Evolutionary conservation across 2,329 filamentous ascomycete genomes (phyloP).

Genomic region (Biscogniauxia mediterranea): DNA sequence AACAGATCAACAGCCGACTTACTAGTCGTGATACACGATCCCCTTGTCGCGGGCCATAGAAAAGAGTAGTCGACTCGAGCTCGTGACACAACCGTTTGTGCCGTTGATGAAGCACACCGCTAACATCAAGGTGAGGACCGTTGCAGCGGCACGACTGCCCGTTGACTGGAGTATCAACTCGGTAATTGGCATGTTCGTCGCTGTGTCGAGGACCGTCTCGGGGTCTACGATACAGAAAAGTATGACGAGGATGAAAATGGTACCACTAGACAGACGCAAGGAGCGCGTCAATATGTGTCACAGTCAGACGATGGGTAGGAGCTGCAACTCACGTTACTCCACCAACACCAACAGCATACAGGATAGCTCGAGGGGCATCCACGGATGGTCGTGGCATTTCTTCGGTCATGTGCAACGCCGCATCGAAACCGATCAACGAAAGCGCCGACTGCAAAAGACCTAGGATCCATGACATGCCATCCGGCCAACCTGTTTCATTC

Average conservation of each 20-base stretch:
- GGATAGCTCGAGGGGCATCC: conserved; percentile 42
- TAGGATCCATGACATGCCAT: conserved; percentile 47
- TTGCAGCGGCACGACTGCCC: conserved; percentile 37
- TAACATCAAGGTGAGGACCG: conserved; percentile 41
- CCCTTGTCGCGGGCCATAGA: conserved; percentile 47
- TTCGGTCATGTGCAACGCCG: conserved; percentile 44
- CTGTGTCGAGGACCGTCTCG: conserved; percentile 33
- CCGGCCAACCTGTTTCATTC: conserved; percentile 46
- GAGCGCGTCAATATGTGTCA: conserved; percentile 5
- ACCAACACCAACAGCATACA: conserved; percentile 42
- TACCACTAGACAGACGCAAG: conserved; percentile 26
- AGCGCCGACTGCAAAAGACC: conserved; percentile 42
- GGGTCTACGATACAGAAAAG: conserved; percentile 41
- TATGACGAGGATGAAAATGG: conserved; percentile 40
- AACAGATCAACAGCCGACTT: conserved; percentile 2
- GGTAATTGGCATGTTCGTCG: conserved; percentile 45
- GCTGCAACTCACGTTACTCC: conserved; percentile 38
- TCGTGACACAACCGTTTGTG: conserved; percentile 43
- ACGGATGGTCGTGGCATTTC: conserved; percentile 43
- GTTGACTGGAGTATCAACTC: conserved; percentile 45
- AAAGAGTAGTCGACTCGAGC: conserved; percentile 41
- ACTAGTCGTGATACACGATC: conserved; percentile 34
- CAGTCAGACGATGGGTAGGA: neutral
- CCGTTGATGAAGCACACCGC: conserved; percentile 46
- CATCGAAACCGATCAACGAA: conserved; percentile 44